A percentile compares a stretch with the other conserved stretches of the same genome.
These are phyloP conservation scores for Mucor plumbeus DNA, from an alignment of 371 early-diverging fungal species.

Conservation along the genomic window DNA sequence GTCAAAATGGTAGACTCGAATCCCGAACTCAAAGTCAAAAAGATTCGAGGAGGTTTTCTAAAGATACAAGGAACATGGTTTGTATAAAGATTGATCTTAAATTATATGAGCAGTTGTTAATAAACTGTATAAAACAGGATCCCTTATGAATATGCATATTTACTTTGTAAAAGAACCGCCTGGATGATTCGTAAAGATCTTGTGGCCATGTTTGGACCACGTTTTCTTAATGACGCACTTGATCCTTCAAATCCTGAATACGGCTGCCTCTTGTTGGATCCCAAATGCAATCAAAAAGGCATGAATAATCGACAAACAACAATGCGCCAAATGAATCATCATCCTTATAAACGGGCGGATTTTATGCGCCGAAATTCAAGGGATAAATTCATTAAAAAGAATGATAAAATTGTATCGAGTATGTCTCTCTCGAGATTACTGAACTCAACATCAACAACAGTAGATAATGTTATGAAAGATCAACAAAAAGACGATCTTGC, in stretches of 20 bases:
- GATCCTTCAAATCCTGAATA: slow-evolving; percentile 60
- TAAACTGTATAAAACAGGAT: slow-evolving; percentile 47
- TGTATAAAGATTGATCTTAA: slow-evolving; percentile 41
- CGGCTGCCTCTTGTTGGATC: slow-evolving; percentile 49
- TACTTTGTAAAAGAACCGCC: slow-evolving; percentile 63
- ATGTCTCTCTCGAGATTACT: slow-evolving; percentile 33
- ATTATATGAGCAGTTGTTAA: slow-evolving; percentile 22
- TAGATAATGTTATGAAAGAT: not conserved
- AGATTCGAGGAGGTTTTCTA: slow-evolving; percentile 73
- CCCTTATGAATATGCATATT: slow-evolving; percentile 63
- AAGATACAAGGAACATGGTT: slow-evolving; percentile 78
- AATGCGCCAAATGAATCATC: slow-evolving; percentile 21
- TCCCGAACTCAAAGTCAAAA: slow-evolving; percentile 66
- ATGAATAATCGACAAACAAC: slow-evolving; percentile 16
- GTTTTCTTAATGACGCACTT: slow-evolving; percentile 57
- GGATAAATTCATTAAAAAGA: slow-evolving; percentile 8
- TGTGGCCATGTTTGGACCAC: slow-evolving; percentile 65
- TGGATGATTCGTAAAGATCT: slow-evolving; percentile 64
- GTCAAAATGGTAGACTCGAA: slow-evolving; percentile 72
- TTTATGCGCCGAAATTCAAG: slow-evolving; percentile 21
- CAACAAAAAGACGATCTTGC: not conserved
- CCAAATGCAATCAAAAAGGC: slow-evolving; percentile 22
- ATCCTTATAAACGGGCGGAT: slow-evolving; percentile 29
- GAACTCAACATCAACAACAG: not conserved
- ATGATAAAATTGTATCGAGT: slow-evolving; percentile 14